Evolutionary conservation across 1,284 basidiomycete genomes (phyloP).

Genomic region (Violaceomyces palustris): DNA sequence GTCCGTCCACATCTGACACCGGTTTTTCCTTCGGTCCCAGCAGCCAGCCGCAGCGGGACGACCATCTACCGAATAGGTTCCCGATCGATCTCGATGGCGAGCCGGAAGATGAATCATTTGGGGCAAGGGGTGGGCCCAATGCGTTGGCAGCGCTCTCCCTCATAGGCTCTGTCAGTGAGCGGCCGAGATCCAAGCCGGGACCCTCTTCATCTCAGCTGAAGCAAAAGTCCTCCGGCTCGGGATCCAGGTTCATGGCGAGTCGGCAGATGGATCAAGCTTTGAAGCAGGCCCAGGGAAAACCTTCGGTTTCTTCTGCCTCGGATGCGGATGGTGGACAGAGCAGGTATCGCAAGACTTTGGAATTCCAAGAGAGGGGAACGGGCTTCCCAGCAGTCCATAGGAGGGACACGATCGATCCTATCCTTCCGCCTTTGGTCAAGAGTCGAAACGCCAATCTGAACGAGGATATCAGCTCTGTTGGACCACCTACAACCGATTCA

Average conservation of each 20-base stretch:
- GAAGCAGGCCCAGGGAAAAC: no score
- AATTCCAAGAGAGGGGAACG: conserved; percentile 17
- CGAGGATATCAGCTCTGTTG: conserved; percentile 16
- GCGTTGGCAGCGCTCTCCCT: no score
- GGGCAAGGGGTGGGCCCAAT: no score
- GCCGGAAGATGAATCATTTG: no score
- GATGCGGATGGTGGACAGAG: no score
- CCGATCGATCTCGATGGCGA: not conserved
- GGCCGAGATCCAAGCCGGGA: no score
- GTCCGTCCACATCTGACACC: not conserved
- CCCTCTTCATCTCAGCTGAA: not conserved
- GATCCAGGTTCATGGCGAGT: conserved; percentile 18
- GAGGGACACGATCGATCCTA: conserved; percentile 15
- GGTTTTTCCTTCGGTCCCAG: conserved; percentile 1
- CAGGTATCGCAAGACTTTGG: no score
- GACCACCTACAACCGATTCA: conserved; percentile 13
- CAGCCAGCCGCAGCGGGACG: not conserved
- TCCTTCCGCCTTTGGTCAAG: conserved; percentile 10
- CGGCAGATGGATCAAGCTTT: conserved; percentile 27
- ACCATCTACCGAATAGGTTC: not conserved
- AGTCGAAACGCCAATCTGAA: no score
- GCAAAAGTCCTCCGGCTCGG: conserved; percentile 1
- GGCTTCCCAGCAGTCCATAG: conserved; percentile 19
- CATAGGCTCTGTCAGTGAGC: no score
- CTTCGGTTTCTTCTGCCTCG: conserved; percentile 2